These are phyloP conservation scores for Cyclotella cryptica DNA, from an alignment of 108 stramenopile species.

Conservation along the genomic window DNA sequence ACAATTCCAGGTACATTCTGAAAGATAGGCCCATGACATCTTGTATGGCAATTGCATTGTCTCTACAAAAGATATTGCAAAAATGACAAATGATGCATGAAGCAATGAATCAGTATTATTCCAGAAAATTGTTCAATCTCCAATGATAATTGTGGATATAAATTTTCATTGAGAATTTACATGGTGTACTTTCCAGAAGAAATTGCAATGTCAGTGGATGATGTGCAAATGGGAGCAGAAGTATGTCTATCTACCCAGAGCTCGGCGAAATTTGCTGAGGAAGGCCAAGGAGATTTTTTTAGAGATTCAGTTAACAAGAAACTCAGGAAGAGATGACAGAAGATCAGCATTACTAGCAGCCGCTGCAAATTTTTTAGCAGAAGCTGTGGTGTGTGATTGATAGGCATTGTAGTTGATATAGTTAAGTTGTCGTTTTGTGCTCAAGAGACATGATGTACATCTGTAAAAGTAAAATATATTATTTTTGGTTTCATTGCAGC, in stretches of 20 bases:
- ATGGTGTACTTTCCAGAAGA: conserved; percentile 63
- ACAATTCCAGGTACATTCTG: conserved; percentile 51
- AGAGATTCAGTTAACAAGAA: conserved; percentile 72
- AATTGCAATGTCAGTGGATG: conserved; percentile 1
- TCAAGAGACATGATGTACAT: too few species aligned
- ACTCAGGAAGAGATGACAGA: conserved; percentile 70
- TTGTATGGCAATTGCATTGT: conserved; percentile 77
- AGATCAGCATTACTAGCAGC: conserved; percentile 50
- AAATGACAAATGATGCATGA: conserved; percentile 1
- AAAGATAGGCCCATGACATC: conserved; percentile 77
- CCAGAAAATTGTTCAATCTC: conserved; percentile 73
- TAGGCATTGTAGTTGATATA: too few species aligned
- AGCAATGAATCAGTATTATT: conserved; percentile 49
- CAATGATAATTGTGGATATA: conserved; percentile 56
- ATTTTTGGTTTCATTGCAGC: too few species aligned
- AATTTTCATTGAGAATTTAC: conserved; percentile 81
- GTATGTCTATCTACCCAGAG: conserved; percentile 62
- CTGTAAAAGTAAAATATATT: too few species aligned
- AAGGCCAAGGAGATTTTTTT: conserved; percentile 1
- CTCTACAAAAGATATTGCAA: conserved; percentile 33
- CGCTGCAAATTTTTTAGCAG: too few species aligned
- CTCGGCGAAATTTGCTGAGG: conserved; percentile 73
- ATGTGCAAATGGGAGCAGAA: conserved; percentile 15
- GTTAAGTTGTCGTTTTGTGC: too few species aligned
- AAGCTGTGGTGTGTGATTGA: too few species aligned